phyloP scores from a whole-genome alignment of 352 stramenopile species.

The Salisapilia sapeloensis region DNA sequence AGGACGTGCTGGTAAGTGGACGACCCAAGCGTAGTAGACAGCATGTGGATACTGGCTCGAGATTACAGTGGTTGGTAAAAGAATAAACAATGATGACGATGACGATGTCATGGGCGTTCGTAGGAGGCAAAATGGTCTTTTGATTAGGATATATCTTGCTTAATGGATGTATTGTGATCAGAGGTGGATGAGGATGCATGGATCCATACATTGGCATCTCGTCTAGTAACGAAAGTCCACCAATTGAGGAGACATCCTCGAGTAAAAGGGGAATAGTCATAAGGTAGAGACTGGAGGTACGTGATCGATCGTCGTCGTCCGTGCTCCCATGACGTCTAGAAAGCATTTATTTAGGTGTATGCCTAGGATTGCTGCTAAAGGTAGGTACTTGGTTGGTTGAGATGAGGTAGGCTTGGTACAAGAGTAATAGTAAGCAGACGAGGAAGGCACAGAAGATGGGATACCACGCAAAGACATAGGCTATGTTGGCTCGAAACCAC shows the following conservation, averaged over 20 bases:
- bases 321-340: slow-evolving; percentile 64
- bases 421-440: slow-evolving; percentile 34
- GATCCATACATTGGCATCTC: slow-evolving; percentile 47
- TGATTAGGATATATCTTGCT: no score
- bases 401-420: slow-evolving; percentile 54
- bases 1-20: slow-evolving; percentile 2
- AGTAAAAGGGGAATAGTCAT: slow-evolving; percentile 46
- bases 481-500: slow-evolving; percentile 52
- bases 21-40: no score
- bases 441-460: slow-evolving; percentile 35
- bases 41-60: no score
- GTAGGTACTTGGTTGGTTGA: slow-evolving; percentile 33
- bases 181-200: slow-evolving; percentile 9
- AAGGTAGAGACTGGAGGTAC: slow-evolving; percentile 40
- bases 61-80: no score
- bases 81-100: no score
- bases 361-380: not conserved
- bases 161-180: no score
- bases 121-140: no score
- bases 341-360: not conserved
- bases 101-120: no score
- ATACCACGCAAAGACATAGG: slow-evolving; percentile 47
- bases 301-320: slow-evolving; percentile 48
- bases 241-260: slow-evolving; percentile 39
- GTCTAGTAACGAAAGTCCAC: slow-evolving; percentile 24